A percentile compares a stretch with the other conserved stretches of the same genome.
Conservation (phyloP, 805 yeast genomes). For the Saturnispora zaruensis region DNA sequence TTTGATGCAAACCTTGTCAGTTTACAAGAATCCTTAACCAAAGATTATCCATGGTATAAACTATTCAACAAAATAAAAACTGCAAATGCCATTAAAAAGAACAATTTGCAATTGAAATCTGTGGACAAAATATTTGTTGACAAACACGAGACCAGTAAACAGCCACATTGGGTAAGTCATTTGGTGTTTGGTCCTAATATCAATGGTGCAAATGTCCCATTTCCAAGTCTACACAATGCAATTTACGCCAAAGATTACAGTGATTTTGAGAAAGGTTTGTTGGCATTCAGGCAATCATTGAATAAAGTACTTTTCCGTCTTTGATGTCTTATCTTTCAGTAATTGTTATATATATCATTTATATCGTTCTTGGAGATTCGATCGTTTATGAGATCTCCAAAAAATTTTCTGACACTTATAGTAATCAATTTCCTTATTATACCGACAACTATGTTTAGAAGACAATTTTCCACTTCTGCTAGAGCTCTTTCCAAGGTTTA, state of each 20-base stretch:
- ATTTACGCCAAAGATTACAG: constrained; percentile 38
- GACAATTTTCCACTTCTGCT: constrained; percentile 44
- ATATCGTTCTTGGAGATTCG: not conserved
- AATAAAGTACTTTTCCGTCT: not conserved
- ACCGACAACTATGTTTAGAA: constrained; percentile 22
- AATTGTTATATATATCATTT: not conserved
- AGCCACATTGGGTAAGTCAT: constrained; percentile 56
- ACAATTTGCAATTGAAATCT: constrained; percentile 44
- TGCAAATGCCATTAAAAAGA: constrained; percentile 46
- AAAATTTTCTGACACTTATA: not conserved
- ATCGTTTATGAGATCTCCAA: not conserved
- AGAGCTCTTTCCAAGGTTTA: constrained; percentile 42
- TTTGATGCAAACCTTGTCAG: constrained; percentile 19
- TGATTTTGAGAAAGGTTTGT: constrained; percentile 15
- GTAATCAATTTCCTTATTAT: constrained; percentile 8
- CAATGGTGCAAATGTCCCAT: constrained; percentile 44
- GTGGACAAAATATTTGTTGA: constrained; percentile 31
- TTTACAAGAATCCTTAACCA: constrained; percentile 42
- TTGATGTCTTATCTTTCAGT: not conserved
- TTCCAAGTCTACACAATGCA: constrained; percentile 59
- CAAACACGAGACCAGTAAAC: constrained; percentile 34
- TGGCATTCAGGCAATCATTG: constrained; percentile 7
- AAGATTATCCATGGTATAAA: constrained; percentile 77
- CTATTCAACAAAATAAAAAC: constrained; percentile 48
- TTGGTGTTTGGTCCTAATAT: constrained; percentile 50